Evolutionary conservation across 148 eudicot species (phyloP), one percentile per base, ranked within the genome.

Genomic region (Rhododendron mucronatum): DNA sequence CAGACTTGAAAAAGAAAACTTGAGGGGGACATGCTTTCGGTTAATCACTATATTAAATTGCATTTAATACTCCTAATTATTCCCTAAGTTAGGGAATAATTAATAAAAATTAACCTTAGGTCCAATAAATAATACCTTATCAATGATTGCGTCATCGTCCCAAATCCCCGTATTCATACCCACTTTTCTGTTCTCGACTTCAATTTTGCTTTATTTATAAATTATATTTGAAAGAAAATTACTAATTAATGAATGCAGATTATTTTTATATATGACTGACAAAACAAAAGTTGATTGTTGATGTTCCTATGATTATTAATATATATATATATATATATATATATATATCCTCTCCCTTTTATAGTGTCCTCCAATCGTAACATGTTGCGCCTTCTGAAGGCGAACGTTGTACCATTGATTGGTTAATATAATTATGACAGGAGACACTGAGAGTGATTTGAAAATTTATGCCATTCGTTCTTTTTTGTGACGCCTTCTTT

Each of bases 1-100:
- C 77, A 65, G 50, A 65, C 85, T n/a, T 4, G n/a, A 41, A 83
- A 83, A 26, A 15, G 48, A 41, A 14, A n/a, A 6, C 15, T 15
- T 13, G 18, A 10, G 39, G 37, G 23, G 76, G 77, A 14, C 85
- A 23, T 7, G 33, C 85, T 83, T 83, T 83, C 85, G 85, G 85
- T 41, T 83, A 48, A 65, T 63, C 63, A 18, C 45, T 83, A 80
- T 47, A 47, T 47, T 50, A 47, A 13, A 26, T 50, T 78, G 30
- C n/a, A 78, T 21, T 6, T 14, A 28, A 47, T 47, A 47, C 11
- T 47, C 50, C 15, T 16, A 82, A 82, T 13, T 57, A 9, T 57
- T 57, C 7, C 45, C 20, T 1, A 44, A 6, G 1, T n/a, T 4
- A 63, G 45, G 18, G 18, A n/a, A n/a, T 83, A 8, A 41, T 41